Percentiles rank a stretch among this genome's conserved stretches.
These are phyloP conservation scores for Leishmania martiniquensis DNA, from an alignment of 208 protist species.

Conservation along the genomic window DNA sequence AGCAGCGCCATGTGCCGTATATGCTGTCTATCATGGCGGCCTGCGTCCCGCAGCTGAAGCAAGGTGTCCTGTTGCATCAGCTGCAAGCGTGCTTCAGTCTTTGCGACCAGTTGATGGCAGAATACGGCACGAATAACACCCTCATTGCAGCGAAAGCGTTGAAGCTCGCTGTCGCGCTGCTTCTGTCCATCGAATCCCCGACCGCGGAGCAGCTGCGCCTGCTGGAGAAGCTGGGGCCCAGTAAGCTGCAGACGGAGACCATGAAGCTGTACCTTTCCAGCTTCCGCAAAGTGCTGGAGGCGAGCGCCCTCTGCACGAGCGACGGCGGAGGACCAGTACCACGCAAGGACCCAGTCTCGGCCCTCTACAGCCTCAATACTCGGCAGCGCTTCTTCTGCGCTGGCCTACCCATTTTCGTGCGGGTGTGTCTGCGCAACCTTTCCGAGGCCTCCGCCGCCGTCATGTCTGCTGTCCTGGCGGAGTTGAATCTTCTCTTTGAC, in stretches of 20 bases:
- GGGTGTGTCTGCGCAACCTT: slow-evolving; percentile 65
- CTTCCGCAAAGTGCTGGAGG: slow-evolving; percentile 87
- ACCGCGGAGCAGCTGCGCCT: slow-evolving; percentile 42
- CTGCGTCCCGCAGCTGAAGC: slow-evolving; percentile 73
- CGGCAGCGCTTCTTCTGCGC: slow-evolving; percentile 45
- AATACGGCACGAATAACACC: slow-evolving; percentile 63
- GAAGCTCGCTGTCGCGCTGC: slow-evolving; percentile 70
- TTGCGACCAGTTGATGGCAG: slow-evolving; percentile 74
- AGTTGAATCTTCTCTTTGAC: slow-evolving; percentile 65
- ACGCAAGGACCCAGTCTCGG: slow-evolving; percentile 20
- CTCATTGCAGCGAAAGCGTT: slow-evolving; percentile 73
- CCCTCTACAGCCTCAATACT: slow-evolving; percentile 24
- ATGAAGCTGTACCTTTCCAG: slow-evolving; percentile 73
- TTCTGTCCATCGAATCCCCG: slow-evolving; percentile 63
- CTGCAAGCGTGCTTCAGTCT: slow-evolving; percentile 44
- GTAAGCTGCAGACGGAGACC: slow-evolving; percentile 64
- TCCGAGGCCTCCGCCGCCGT: slow-evolving; percentile 63
- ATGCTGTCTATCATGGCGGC: slow-evolving; percentile 78
- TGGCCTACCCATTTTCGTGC: slow-evolving; percentile 55
- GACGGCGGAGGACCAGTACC: slow-evolving; percentile 5
- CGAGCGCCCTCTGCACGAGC: slow-evolving; percentile 46
- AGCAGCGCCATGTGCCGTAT: slow-evolving; percentile 84
- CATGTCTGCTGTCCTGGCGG: slow-evolving; percentile 38
- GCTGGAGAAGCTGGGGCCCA: slow-evolving; percentile 72
- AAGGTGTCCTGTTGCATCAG: slow-evolving; percentile 69